Conservation (phyloP, 768 basidiomycete species). For the Podaxis pistillaris region DNA sequence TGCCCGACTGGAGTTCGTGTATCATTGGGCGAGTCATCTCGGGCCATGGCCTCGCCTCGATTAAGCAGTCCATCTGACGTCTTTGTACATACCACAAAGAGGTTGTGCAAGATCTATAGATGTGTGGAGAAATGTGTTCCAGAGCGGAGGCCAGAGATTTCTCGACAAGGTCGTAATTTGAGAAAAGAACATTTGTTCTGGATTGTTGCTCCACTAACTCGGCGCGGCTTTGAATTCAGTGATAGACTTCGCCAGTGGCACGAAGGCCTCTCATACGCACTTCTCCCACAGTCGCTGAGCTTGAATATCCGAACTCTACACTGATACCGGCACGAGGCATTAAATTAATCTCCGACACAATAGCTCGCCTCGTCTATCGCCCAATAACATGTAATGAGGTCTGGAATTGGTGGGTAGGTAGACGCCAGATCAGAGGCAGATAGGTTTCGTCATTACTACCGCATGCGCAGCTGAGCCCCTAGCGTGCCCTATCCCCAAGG, state of each 20-base stretch:
- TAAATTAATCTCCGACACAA: slow-evolving; percentile 9
- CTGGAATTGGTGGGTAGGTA: not conserved
- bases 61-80: slow-evolving; percentile 5
- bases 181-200: not conserved
- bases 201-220: not conserved
- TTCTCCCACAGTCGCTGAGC: slow-evolving; percentile 8
- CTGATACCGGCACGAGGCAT: slow-evolving; percentile 7
- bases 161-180: not conserved
- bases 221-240: not conserved
- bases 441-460: not conserved
- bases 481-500: not conserved
- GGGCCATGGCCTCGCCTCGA: not conserved
- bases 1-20: not conserved
- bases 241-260: not conserved
- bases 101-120: not conserved
- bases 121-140: slow-evolving; percentile 4
- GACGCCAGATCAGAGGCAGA: not conserved
- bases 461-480: not conserved
- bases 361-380: not conserved
- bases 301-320: not conserved
- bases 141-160: not conserved
- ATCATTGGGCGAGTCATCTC: slow-evolving; percentile 8
- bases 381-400: not conserved
- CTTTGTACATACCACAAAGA: slow-evolving; percentile 7
- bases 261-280: not conserved